These are phyloP conservation scores for Diaporthe ampelina DNA, from an alignment of 2,329 filamentous ascomycete genomes.

Conservation along the genomic window DNA sequence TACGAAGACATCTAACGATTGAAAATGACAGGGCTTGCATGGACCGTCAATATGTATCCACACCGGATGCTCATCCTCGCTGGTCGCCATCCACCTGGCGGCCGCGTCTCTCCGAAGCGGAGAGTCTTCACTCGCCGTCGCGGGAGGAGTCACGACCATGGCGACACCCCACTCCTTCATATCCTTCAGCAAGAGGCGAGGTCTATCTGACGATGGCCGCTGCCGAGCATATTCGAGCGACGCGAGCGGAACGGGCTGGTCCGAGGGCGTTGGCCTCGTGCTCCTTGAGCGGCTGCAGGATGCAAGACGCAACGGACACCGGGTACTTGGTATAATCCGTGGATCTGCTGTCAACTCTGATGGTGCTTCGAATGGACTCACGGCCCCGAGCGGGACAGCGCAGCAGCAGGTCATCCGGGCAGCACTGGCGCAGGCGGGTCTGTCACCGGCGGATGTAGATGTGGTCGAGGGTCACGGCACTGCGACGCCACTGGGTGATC, in stretches of 20 bases:
- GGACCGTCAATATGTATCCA: constrained; percentile 26
- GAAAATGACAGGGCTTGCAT: not conserved
- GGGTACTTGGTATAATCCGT: constrained; percentile 53
- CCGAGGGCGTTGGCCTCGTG: constrained; percentile 57
- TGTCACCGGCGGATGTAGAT: constrained; percentile 46
- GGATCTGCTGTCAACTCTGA: constrained; percentile 55
- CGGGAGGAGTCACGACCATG: constrained; percentile 27
- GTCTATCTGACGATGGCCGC: constrained; percentile 44
- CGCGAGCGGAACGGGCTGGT: constrained; percentile 60
- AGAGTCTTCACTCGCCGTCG: constrained; percentile 17
- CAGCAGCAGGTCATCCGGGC: constrained; percentile 46
- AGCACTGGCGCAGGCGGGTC: constrained; percentile 42
- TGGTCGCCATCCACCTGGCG: constrained; percentile 29
- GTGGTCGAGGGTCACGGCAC: constrained; percentile 54
- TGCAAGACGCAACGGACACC: constrained; percentile 57
- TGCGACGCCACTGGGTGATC: constrained; percentile 46
- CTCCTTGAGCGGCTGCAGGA: constrained; percentile 58
- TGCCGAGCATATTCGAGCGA: constrained; percentile 52
- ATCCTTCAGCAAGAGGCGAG: constrained; percentile 26
- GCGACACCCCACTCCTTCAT: constrained; percentile 19
- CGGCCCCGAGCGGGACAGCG: constrained; percentile 44
- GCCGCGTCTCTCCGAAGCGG: constrained; percentile 15
- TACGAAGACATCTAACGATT: not conserved
- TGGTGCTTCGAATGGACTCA: constrained; percentile 51
- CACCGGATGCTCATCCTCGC: constrained; percentile 28